Base-by-base conservation (phyloP, 345 rosid species). In the Brassica nigra region DNA sequence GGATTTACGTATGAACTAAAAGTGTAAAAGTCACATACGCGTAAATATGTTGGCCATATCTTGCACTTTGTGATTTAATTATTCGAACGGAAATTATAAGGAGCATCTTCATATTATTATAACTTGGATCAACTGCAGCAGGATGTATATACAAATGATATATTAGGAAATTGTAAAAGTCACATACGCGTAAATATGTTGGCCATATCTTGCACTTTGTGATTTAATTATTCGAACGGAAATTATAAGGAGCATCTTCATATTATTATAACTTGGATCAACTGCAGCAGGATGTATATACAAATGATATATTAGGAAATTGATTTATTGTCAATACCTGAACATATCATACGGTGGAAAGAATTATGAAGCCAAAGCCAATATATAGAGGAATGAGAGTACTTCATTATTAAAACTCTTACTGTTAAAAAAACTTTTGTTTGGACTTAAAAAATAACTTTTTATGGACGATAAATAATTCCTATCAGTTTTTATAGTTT, bases 111-210 rank as follows among this genome's bases (percentile, higher is more conserved):
- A 39, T 39, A 39, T 39, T 39, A 39, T 39, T 10, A 39, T 39
- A 39, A 3, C 47, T 39, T 39, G 47, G 47, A 39, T 10, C 47
- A 39, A 9, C 10, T 39, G 16, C 42, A 73, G 15, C 68, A 2
- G 47, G 64, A 55, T 16, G 20, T 54, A 55, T 18, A 55, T 18
- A 55, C 11, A 55, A 7, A 39, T 10, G 12, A 39, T 10, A 39
- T 39, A 39, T 39, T 12, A 39, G 47, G 47, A 39, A 39, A 39
- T 39, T 39, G 47, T 7, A 39, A 63, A 4, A 28, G 11, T 61
- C 68, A 5, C 59, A 12, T 30, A 6, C 23, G 77, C 62, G 62
- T 63, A 3, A 63, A 44, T 49, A 64, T 74, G 58, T 28, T 39
- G 20, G 55, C 3, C 69, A 58, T 71, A 44, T 16, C 55, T 47